Evolutionary conservation across 2,329 filamentous ascomycete genomes (phyloP).

Genomic region (Fusarium lyarnte): DNA sequence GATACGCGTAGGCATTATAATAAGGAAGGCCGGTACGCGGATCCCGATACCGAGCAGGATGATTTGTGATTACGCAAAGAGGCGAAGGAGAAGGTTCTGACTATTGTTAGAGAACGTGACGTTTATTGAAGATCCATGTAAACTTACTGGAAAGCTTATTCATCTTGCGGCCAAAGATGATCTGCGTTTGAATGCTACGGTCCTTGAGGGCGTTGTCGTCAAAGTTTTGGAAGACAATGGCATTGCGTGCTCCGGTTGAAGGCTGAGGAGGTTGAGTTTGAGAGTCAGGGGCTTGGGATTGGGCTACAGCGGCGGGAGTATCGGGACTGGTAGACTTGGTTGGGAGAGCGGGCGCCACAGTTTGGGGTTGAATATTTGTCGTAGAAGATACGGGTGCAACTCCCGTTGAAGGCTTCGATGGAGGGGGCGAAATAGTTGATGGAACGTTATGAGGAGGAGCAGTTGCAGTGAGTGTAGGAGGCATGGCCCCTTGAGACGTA

Average conservation of each 20-base stretch:
- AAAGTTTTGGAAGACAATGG: constrained; percentile 70
- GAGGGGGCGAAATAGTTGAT: background rate
- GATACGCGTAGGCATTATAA: constrained; percentile 80
- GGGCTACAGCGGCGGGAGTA: constrained; percentile 17
- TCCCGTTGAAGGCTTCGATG: background rate
- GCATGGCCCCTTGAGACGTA: constrained; percentile 46
- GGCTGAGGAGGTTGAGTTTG: constrained; percentile 39
- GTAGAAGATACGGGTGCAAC: background rate
- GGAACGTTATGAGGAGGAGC: constrained; percentile 32
- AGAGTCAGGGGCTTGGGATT: constrained; percentile 32
- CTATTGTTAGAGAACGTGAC: background rate
- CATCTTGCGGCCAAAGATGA: constrained; percentile 69
- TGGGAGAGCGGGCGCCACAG: constrained; percentile 3
- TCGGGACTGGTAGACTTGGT: constrained; percentile 12
- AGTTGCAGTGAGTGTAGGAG: constrained; percentile 27
- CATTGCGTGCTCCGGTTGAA: constrained; percentile 61
- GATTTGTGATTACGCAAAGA: constrained; percentile 84
- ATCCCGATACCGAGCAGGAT: constrained; percentile 84
- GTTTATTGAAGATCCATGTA: background rate
- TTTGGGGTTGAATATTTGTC: constrained; percentile 11
- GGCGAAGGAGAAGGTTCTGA: constrained; percentile 61
- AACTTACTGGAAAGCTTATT: constrained; percentile 63
- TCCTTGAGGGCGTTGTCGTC: constrained; percentile 65
- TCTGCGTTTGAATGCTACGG: constrained; percentile 65
- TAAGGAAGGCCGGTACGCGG: constrained; percentile 86